Evolutionary conservation across 2,329 filamentous ascomycete species (phyloP).

Genomic region (Fusarium sp.): DNA sequence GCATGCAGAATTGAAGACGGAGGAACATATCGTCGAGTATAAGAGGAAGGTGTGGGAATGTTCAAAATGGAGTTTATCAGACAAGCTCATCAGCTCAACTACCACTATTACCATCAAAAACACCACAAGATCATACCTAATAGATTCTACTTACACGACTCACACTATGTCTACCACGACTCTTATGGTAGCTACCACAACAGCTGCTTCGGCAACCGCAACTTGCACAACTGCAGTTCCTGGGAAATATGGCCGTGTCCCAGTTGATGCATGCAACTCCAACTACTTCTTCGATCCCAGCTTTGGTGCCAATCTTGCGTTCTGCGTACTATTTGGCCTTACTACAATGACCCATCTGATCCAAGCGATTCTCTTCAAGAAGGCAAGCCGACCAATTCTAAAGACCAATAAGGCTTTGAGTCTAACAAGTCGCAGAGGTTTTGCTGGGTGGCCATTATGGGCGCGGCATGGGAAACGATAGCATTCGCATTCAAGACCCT

Average conservation of each 20-base stretch:
- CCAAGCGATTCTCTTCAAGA: constrained; percentile 49
- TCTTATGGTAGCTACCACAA: constrained; percentile 46
- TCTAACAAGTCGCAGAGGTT: constrained; percentile 42
- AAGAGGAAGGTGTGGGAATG: constrained; percentile 13
- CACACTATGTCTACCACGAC: constrained; percentile 40
- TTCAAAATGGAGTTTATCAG: neutral
- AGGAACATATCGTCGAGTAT: constrained; percentile 6
- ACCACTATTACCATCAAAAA: neutral
- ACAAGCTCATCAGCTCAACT: constrained; percentile 6
- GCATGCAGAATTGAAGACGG: neutral
- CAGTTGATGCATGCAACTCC: constrained; percentile 49
- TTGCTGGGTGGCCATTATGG: constrained; percentile 57
- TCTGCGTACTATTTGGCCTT: constrained; percentile 49
- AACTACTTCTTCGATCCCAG: constrained; percentile 50
- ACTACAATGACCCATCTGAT: constrained; percentile 45
- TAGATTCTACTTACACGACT: constrained; percentile 12
- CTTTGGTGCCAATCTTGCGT: constrained; percentile 51
- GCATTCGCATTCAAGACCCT: constrained; percentile 54
- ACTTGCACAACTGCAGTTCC: constrained; percentile 52
- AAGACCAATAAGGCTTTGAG: neutral
- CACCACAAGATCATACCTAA: neutral
- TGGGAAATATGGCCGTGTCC: constrained; percentile 49
- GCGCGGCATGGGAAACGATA: constrained; percentile 53
- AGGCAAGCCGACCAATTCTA: constrained; percentile 33
- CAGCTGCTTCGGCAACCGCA: constrained; percentile 45